phyloP scores from a whole-genome alignment of 192 early-diverging fungal species.

The Coemansia sp. region DNA sequence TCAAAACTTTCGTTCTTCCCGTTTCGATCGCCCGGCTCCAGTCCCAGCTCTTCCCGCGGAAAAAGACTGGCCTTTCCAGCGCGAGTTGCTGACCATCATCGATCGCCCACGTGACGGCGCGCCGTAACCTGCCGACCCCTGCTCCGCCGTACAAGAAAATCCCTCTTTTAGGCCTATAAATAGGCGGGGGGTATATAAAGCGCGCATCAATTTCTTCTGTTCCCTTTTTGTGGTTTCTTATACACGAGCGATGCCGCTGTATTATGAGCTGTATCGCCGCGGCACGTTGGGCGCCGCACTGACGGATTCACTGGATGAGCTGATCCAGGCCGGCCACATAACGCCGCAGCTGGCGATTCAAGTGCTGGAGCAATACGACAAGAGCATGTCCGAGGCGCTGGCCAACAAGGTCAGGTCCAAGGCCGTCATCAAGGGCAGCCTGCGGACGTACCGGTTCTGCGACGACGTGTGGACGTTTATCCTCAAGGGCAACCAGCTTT shows the following conservation, averaged over 20 bases:
- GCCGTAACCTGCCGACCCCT: neutral
- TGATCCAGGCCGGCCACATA: conserved; percentile 82
- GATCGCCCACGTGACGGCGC: neutral
- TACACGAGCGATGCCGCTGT: conserved; percentile 57
- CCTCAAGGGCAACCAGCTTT: conserved; percentile 69
- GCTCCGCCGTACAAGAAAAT: conserved; percentile 5
- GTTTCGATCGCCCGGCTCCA: neutral
- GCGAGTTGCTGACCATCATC: neutral
- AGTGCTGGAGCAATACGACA: conserved; percentile 70
- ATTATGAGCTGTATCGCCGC: conserved; percentile 70
- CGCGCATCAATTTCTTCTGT: conserved; percentile 1
- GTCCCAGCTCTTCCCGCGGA: too few relatives aligned
- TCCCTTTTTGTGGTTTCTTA: too few relatives aligned
- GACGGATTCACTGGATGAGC: conserved; percentile 94
- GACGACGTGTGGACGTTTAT: conserved; percentile 99
- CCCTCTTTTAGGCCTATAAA: conserved; percentile 3
- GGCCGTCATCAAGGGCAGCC: conserved; percentile 71
- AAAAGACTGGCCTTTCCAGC: too few relatives aligned
- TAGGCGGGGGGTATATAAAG: conserved; percentile 8
- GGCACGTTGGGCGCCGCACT: conserved; percentile 86
- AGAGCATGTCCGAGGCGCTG: conserved; percentile 84
- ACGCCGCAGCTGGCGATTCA: conserved; percentile 92
- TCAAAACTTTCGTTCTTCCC: neutral
- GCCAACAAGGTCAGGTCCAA: conserved; percentile 72
- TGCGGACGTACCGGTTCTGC: conserved; percentile 89